Conservation (phyloP, 306 rosid genomes). For the Argentina anserina region DNA sequence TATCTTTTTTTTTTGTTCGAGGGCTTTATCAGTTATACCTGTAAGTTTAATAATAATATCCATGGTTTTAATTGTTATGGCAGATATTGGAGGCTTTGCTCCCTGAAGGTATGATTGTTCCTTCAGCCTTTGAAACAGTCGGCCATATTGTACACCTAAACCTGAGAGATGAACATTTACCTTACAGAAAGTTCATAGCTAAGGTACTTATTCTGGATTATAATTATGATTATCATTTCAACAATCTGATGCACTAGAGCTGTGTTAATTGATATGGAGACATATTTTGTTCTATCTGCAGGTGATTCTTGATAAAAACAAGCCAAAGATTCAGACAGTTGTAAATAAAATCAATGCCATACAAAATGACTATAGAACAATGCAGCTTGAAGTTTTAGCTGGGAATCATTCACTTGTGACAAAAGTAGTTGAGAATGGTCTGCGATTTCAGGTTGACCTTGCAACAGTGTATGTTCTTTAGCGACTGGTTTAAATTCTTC, state of each 20-base stretch:
- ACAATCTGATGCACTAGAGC: neutral
- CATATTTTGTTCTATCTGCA: slow-evolving; percentile 40
- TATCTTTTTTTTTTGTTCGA: no score
- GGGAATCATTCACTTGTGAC: slow-evolving; percentile 95
- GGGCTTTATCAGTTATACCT: neutral
- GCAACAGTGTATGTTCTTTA: slow-evolving; percentile 77
- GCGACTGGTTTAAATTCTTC: slow-evolving; percentile 5
- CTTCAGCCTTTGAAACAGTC: slow-evolving; percentile 78
- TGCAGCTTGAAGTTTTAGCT: slow-evolving; percentile 94
- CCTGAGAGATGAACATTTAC: slow-evolving; percentile 80
- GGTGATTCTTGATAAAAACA: slow-evolving; percentile 89
- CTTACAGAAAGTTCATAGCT: slow-evolving; percentile 79
- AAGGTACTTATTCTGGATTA: slow-evolving; percentile 45
- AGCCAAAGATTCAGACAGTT: slow-evolving; percentile 83
- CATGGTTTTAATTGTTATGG: slow-evolving; percentile 25
- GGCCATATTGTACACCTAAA: slow-evolving; percentile 94
- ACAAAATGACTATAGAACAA: slow-evolving; percentile 85
- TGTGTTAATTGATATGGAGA: slow-evolving; percentile 17
- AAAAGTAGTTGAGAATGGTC: slow-evolving; percentile 73
- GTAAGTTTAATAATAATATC: neutral
- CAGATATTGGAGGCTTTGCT: slow-evolving; percentile 80
- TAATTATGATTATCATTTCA: slow-evolving; percentile 3
- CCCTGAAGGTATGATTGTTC: slow-evolving; percentile 67
- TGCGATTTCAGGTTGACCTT: slow-evolving; percentile 85
- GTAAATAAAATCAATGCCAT: slow-evolving; percentile 81